Evolutionary conservation across 257 asterid species (phyloP).

Genomic region (Leonotis leonurus): DNA sequence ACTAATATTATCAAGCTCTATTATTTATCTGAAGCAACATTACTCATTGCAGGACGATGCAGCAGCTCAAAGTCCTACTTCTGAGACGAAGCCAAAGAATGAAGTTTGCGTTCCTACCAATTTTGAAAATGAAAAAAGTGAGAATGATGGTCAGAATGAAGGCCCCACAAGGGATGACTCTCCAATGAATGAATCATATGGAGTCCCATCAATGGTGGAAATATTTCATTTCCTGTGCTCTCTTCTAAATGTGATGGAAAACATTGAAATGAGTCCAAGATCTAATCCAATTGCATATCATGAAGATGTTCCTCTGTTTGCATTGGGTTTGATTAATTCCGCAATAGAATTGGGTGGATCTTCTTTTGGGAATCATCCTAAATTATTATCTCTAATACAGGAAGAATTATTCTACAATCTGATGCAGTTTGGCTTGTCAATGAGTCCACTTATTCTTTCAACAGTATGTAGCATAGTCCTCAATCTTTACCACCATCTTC

Average conservation of each 20-base stretch:
- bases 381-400: conserved; percentile 70
- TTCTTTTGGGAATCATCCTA: conserved; percentile 65
- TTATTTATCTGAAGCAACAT: conserved; percentile 7
- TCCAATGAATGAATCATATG: conserved; percentile 72
- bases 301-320: conserved; percentile 96
- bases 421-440: conserved; percentile 91
- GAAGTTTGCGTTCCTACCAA: conserved; percentile 32
- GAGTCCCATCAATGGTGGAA: conserved; percentile 91
- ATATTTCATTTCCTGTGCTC: conserved; percentile 88
- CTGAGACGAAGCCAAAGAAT: conserved; percentile 30
- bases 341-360: conserved; percentile 86
- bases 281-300: conserved; percentile 79
- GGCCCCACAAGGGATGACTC: conserved; percentile 27
- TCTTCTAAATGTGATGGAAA: conserved; percentile 73
- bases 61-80: conserved; percentile 23
- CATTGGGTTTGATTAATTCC: conserved; percentile 83
- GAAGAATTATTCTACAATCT: conserved; percentile 74
- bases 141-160: conserved; percentile 25
- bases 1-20: not conserved
- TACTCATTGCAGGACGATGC: conserved; percentile 36
- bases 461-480: conserved; percentile 89
- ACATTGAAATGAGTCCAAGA: conserved; percentile 56
- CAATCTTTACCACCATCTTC: conserved; percentile 84
- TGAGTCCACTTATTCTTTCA: conserved; percentile 93
- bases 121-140: conserved; percentile 29